These are phyloP conservation scores for Raddia distichophylla DNA, from an alignment of 176 grass and related monocot species.

Conservation along the genomic window DNA sequence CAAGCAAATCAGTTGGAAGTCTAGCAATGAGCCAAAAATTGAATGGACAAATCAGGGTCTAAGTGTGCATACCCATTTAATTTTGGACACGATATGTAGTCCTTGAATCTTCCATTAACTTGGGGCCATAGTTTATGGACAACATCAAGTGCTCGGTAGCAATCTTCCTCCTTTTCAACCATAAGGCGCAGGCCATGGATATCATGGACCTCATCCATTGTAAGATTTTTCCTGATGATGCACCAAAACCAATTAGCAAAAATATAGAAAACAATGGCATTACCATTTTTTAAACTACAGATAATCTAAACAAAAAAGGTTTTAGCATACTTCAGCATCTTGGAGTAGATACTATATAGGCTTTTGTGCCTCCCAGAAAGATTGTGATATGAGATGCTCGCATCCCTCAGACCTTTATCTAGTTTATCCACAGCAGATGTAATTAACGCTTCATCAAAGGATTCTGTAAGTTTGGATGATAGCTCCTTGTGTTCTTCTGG, in stretches of 20 bases:
- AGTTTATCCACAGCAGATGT: constrained; percentile 55
- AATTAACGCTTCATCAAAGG: constrained; percentile 65
- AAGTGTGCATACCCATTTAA: constrained; percentile 56
- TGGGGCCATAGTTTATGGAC: constrained; percentile 56
- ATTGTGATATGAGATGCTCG: constrained; percentile 56
- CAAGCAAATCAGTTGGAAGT: constrained; percentile 18
- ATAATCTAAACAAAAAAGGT: constrained; percentile 9
- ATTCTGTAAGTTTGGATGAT: constrained; percentile 59
- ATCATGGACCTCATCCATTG: constrained; percentile 66
- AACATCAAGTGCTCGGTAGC: constrained; percentile 55
- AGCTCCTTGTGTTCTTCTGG: constrained; percentile 60
- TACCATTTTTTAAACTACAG: neutral
- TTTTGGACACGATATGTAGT: constrained; percentile 62
- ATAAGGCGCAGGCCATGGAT: constrained; percentile 60
- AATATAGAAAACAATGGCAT: neutral
- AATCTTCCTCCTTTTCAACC: constrained; percentile 56
- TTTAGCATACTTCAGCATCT: constrained; percentile 71
- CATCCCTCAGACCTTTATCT: constrained; percentile 53
- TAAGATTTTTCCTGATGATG: constrained; percentile 69
- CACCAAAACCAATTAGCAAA: constrained; percentile 27
- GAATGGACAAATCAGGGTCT: neutral
- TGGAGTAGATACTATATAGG: constrained; percentile 58
- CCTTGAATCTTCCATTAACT: constrained; percentile 62
- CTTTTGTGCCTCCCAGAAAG: constrained; percentile 73
- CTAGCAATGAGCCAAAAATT: neutral